Evolutionary conservation across 305 asterid species (phyloP).

Genomic region (Stenogyne calaminthoides): DNA sequence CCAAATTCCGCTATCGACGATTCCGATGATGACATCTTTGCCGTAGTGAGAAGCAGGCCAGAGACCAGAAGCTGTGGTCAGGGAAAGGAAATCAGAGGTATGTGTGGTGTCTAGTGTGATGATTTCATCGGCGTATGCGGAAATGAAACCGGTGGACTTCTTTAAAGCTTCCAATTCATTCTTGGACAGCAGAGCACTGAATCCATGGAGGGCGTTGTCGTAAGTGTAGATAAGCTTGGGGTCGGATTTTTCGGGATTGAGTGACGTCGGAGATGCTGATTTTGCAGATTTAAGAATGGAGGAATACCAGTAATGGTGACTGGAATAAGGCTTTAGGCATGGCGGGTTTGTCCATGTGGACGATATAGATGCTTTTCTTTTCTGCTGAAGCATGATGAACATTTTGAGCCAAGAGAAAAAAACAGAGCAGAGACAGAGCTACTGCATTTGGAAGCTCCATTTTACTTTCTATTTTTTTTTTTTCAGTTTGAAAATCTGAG

Average conservation of each 20-base stretch:
- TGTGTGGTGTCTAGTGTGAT: conserved; percentile 37
- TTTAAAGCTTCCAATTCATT: conserved; percentile 26
- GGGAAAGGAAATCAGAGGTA: conserved; percentile 42
- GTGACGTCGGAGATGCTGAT: not conserved
- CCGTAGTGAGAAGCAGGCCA: conserved; percentile 57
- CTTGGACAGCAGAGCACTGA: conserved; percentile 32
- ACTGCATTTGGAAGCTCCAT: not conserved
- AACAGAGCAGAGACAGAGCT: conserved; percentile 19
- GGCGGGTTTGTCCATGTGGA: conserved; percentile 24
- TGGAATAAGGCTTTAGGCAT: not conserved
- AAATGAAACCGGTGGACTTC: conserved; percentile 34
- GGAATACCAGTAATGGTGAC: not conserved
- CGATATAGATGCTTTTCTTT: conserved; percentile 31
- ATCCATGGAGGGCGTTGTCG: conserved; percentile 36
- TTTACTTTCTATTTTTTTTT: too few relatives aligned
- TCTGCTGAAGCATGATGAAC: conserved; percentile 8
- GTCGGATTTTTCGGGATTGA: not conserved
- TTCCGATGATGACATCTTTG: conserved; percentile 47
- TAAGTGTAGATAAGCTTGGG: conserved; percentile 34
- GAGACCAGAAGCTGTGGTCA: conserved; percentile 35
- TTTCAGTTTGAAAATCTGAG: too few relatives aligned
- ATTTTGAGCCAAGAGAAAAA: not conserved
- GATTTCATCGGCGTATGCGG: conserved; percentile 26
- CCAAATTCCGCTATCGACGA: conserved; percentile 51
- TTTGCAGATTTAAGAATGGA: not conserved